These are phyloP conservation scores for Vaccinium vitisidaea DNA, from an alignment of 148 eudicot genomes.

Conservation along the genomic window DNA sequence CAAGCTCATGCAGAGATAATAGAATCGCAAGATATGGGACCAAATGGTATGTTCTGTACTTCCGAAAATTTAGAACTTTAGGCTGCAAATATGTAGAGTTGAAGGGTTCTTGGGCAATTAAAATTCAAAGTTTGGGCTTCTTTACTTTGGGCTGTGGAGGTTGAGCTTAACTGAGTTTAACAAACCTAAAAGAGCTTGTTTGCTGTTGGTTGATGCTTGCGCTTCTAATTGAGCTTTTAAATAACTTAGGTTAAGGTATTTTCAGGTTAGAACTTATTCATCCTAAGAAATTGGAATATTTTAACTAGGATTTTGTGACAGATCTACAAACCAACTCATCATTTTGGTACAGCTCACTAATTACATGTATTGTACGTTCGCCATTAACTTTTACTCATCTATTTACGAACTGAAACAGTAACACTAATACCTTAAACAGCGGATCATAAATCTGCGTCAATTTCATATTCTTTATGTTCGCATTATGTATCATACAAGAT, in stretches of 20 bases:
- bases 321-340: neutral
- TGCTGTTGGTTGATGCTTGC: neutral
- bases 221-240: neutral
- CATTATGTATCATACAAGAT: neutral
- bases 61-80: neutral
- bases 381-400: neutral
- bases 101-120: neutral
- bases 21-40: conserved; percentile 39
- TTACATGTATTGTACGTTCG: neutral
- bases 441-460: neutral
- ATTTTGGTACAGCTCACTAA: neutral
- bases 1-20: conserved; percentile 54
- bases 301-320: neutral
- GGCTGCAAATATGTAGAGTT: neutral
- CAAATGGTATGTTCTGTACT: conserved; percentile 50
- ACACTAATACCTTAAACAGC: neutral
- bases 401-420: neutral
- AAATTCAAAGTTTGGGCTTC: neutral
- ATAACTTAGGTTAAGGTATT: neutral
- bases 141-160: neutral
- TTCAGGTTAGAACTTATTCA: neutral
- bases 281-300: neutral
- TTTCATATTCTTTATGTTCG: too few relatives aligned
- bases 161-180: neutral
- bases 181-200: neutral